A percentile compares a stretch with the other conserved stretches of the same genome.
Evolutionary conservation across 2,329 filamentous ascomycete genomes (phyloP).

Genomic region (Aspergillus uvarum): DNA sequence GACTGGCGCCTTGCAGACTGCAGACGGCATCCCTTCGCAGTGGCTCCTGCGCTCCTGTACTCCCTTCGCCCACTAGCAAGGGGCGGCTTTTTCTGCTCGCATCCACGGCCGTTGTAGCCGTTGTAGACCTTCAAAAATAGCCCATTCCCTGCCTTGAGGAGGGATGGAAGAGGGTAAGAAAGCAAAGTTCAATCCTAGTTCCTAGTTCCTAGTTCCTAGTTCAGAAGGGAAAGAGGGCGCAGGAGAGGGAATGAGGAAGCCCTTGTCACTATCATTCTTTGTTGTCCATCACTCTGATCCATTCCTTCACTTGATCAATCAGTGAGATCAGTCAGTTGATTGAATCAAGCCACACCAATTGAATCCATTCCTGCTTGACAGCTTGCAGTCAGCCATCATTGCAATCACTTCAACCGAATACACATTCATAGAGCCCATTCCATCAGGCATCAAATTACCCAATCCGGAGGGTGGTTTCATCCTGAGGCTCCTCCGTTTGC

Average conservation of each 20-base stretch:
- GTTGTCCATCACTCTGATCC: neutral
- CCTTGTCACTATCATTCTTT: neutral
- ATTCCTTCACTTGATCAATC: neutral
- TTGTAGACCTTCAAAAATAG: constrained; percentile 13
- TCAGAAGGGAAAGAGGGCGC: constrained; percentile 4
- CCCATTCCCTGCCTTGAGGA: constrained; percentile 15
- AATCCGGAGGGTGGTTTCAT: neutral
- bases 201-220: neutral
- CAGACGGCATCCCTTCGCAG: constrained; percentile 9
- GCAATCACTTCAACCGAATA: neutral
- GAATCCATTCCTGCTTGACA: neutral
- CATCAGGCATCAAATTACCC: neutral
- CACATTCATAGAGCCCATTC: neutral
- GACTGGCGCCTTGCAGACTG: constrained; percentile 11
- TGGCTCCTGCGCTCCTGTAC: constrained; percentile 11
- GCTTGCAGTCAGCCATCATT: neutral
- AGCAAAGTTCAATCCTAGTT: neutral
- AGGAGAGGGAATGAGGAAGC: neutral
- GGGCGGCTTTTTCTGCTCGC: neutral
- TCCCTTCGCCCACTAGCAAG: constrained; percentile 5
- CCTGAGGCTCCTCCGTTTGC: constrained; percentile 10
- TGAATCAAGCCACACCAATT: neutral
- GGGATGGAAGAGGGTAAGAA: constrained; percentile 1
- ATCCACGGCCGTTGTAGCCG: neutral
- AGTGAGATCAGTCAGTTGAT: constrained; percentile 1